Percentiles rank a stretch among this genome's conserved stretches.
phyloP scores from a whole-genome alignment of 148 eudicot genomes.

The Vaccinium corymbosum region DNA sequence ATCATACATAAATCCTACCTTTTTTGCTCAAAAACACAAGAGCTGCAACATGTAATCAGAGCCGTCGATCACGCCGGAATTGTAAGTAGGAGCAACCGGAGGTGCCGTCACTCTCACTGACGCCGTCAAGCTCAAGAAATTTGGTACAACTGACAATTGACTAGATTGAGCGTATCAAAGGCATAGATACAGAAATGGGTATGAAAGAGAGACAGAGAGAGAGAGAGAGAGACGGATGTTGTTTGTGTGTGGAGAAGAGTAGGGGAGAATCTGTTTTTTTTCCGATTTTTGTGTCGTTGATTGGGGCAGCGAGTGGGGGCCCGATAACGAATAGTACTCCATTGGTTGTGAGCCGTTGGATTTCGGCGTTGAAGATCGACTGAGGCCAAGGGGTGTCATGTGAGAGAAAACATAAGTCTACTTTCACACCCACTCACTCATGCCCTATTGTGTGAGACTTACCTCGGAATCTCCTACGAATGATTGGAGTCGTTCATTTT shows the following conservation, averaged over 20 bases:
- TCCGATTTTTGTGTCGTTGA: not conserved
- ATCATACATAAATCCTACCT: not conserved
- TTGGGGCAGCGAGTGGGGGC: not conserved
- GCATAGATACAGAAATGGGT: not conserved
- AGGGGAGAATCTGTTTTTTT: constrained; percentile 1
- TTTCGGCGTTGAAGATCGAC: not conserved
- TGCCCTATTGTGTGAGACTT: too few relatives aligned
- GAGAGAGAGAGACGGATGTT: not conserved
- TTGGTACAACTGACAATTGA: constrained; percentile 1
- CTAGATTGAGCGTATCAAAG: not conserved
- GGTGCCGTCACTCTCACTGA: not conserved
- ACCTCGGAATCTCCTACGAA: too few relatives aligned
- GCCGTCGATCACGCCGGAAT: constrained; percentile 19
- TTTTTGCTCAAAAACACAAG: not conserved
- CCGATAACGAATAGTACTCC: not conserved
- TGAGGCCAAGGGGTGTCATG: not conserved
- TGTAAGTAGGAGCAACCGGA: not conserved
- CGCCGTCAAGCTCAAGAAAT: constrained; percentile 8
- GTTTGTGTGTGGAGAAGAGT: constrained; percentile 8
- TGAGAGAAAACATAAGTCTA: too few relatives aligned
- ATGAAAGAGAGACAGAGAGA: not conserved
- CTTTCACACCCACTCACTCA: too few relatives aligned
- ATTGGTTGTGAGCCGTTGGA: not conserved
- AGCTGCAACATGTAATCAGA: constrained; percentile 4
- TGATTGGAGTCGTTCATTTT: too few relatives aligned